Conservation (phyloP, 139 green algal genomes). For the Pleodorina starrii region DNA sequence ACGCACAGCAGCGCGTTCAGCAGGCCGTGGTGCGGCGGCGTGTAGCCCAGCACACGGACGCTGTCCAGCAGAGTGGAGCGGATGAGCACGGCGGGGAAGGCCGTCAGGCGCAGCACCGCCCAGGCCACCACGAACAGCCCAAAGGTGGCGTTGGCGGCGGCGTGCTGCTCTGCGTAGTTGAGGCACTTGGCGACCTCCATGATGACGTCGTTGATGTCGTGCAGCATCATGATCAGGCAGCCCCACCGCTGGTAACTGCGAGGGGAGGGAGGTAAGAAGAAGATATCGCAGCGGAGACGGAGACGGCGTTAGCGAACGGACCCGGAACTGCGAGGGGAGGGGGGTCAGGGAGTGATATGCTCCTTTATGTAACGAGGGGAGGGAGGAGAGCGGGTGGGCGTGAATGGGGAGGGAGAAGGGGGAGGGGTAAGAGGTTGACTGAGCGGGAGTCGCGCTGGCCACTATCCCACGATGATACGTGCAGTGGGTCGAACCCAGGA, state of each 20-base stretch:
- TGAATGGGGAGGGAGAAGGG: too few species aligned
- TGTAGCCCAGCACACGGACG: constrained; percentile 55
- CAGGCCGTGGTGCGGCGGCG: constrained; percentile 52
- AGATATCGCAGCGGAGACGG: too few species aligned
- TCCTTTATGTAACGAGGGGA: too few species aligned
- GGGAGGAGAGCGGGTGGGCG: too few species aligned
- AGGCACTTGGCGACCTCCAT: constrained; percentile 84
- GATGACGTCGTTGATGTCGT: constrained; percentile 86
- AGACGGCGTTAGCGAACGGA: too few species aligned
- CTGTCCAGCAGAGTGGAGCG: constrained; percentile 60
- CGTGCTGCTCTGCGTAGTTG: constrained; percentile 75
- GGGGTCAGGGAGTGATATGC: too few species aligned
- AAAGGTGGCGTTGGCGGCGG: constrained; percentile 62
- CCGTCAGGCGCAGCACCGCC: constrained; percentile 69
- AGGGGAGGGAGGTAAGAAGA: too few species aligned
- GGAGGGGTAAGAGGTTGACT: too few species aligned
- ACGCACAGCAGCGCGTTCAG: constrained; percentile 70
- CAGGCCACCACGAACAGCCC: constrained; percentile 73
- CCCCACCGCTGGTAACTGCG: constrained; percentile 80
- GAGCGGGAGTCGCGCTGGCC: too few species aligned
- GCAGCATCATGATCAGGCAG: constrained; percentile 86
- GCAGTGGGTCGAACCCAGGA: too few species aligned
- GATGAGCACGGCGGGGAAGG: constrained; percentile 75
- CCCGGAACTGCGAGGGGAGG: too few species aligned
- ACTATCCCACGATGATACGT: too few species aligned